Evolutionary conservation across 495 filamentous ascomycete species (phyloP).

Genomic region (Rhypophila decipiens): DNA sequence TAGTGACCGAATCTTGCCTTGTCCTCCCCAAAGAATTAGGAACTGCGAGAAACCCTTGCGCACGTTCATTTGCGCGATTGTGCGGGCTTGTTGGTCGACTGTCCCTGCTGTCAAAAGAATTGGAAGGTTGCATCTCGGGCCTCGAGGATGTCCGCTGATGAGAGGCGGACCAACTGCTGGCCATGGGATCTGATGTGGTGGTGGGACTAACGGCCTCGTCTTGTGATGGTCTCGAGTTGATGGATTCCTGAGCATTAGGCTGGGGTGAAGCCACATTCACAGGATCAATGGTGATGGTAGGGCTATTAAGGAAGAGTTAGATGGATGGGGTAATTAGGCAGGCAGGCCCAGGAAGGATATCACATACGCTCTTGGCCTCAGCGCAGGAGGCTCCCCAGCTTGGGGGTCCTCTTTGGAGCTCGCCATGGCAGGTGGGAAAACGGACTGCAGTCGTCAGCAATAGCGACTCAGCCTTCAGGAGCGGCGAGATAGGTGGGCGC

Average conservation of each 20-base stretch:
- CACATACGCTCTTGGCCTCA: slow-evolving; percentile 25
- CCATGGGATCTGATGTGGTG: slow-evolving; percentile 31
- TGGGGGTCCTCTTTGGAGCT: slow-evolving; percentile 8
- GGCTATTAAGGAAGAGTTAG: slow-evolving; percentile 25
- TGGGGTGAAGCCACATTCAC: slow-evolving; percentile 52
- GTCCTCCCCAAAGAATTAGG: slow-evolving; percentile 33
- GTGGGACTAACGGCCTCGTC: slow-evolving; percentile 42
- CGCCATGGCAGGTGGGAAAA: slow-evolving; percentile 19
- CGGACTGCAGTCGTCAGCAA: slow-evolving; percentile 14
- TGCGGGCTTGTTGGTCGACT: slow-evolving; percentile 84
- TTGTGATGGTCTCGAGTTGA: slow-evolving; percentile 38
- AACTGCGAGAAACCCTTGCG: slow-evolving; percentile 42
- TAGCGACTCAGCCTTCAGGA: slow-evolving; percentile 11
- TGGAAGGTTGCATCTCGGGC: slow-evolving; percentile 52
- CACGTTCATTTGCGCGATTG: slow-evolving; percentile 51
- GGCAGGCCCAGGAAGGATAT: not conserved
- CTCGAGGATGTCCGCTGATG: slow-evolving; percentile 32
- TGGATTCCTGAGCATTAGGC: slow-evolving; percentile 10
- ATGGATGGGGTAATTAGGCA: not conserved
- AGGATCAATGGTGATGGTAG: slow-evolving; percentile 72
- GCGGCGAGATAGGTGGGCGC: slow-evolving; percentile 4
- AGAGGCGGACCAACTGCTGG: slow-evolving; percentile 41
- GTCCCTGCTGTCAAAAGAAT: slow-evolving; percentile 68
- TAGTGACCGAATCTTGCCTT: slow-evolving; percentile 46
- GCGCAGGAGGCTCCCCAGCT: slow-evolving; percentile 13